These are phyloP conservation scores for Colletotrichum sp. DNA, from an alignment of 2,329 filamentous ascomycete genomes.

Conservation along the genomic window DNA sequence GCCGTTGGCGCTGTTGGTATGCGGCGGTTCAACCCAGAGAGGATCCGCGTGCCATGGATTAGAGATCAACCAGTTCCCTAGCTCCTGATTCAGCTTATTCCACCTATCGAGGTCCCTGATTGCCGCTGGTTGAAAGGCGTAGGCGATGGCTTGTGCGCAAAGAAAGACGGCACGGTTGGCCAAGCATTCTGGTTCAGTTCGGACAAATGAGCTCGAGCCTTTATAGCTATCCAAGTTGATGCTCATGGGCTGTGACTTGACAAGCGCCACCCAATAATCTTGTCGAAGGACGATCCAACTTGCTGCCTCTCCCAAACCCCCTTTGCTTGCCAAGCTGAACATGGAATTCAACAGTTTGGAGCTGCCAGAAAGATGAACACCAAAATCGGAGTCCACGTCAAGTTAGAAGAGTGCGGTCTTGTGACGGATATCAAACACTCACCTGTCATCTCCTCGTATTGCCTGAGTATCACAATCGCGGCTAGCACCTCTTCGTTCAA, in stretches of 20 bases:
- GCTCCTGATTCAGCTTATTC: constrained; percentile 25
- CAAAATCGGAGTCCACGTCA: constrained; percentile 27
- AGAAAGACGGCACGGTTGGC: constrained; percentile 31
- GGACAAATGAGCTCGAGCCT: constrained; percentile 27
- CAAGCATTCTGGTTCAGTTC: constrained; percentile 27
- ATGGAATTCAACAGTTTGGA: constrained; percentile 30
- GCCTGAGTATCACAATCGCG: constrained; percentile 39
- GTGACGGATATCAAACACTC: not conserved
- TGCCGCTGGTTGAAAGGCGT: constrained; percentile 35
- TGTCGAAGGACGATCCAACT: constrained; percentile 55
- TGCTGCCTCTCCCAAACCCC: constrained; percentile 44
- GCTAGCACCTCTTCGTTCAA: constrained; percentile 43
- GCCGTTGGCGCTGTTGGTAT: not conserved
- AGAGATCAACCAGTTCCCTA: constrained; percentile 26
- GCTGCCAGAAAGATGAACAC: constrained; percentile 31
- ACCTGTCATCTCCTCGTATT: constrained; percentile 46
- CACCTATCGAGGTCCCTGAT: constrained; percentile 25
- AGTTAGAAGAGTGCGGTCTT: not conserved
- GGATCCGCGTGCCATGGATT: constrained; percentile 22
- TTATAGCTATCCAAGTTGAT: constrained; percentile 40
- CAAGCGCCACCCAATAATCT: constrained; percentile 51
- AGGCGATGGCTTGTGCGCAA: constrained; percentile 34
- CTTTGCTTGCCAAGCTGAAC: constrained; percentile 29
- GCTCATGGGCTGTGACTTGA: constrained; percentile 40
- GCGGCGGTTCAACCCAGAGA: constrained; percentile 3